Conservation (phyloP, 257 asterid species). For the Fraxinus quadrangulata region DNA sequence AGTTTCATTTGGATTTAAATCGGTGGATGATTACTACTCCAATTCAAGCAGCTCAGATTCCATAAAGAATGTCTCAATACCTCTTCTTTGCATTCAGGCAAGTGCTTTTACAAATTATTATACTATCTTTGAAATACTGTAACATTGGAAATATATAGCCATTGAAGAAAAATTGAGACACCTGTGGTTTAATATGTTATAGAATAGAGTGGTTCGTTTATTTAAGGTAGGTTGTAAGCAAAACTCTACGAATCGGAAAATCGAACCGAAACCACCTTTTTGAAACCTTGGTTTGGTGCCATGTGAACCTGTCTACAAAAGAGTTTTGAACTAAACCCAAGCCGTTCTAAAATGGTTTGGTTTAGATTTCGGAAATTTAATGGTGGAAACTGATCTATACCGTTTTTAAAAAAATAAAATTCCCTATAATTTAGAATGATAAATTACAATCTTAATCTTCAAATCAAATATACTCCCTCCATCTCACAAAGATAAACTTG, state of each 20-base stretch:
- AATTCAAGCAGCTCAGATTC: slow-evolving; percentile 93
- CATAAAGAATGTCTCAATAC: slow-evolving; percentile 63
- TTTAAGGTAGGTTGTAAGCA: not conserved
- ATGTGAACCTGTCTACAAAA: too few species aligned
- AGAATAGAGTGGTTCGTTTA: not conserved
- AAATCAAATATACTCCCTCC: too few species aligned
- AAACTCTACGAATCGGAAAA: too few species aligned
- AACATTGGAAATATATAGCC: not conserved
- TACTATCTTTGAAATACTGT: not conserved
- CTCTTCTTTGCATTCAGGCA: slow-evolving; percentile 96
- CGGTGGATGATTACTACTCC: slow-evolving; percentile 93
- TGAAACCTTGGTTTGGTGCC: too few species aligned
- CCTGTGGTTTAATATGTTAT: not conserved
- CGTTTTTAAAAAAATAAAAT: too few species aligned
- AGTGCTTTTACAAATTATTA: slow-evolving; percentile 29
- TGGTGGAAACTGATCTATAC: too few species aligned
- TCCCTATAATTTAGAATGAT: too few species aligned
- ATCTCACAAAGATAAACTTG: too few species aligned
- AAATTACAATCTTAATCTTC: too few species aligned
- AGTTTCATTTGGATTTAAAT: slow-evolving; percentile 97
- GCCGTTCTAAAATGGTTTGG: too few species aligned
- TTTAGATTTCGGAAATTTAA: too few species aligned
- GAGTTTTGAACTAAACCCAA: not conserved
- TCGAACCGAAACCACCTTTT: too few species aligned
- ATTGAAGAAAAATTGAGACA: not conserved